phyloP scores from a whole-genome alignment of 2,329 filamentous ascomycete genomes.

The Calonectria montana region DNA sequence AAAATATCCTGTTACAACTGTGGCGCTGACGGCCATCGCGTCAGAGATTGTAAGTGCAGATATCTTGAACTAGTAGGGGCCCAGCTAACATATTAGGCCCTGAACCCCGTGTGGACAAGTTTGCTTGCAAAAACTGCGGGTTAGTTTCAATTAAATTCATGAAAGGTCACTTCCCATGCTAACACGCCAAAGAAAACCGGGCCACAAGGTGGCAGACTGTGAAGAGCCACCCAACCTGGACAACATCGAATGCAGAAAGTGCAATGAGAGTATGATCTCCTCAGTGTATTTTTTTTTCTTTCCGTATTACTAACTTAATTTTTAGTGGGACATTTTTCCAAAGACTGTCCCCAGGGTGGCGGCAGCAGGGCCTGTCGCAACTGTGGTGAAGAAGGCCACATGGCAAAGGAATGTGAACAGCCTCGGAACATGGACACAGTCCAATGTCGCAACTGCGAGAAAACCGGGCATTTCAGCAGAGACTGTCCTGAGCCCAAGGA shows the following conservation, averaged over 20 bases:
- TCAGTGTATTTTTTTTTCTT: neutral
- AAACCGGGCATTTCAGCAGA: conserved; percentile 69
- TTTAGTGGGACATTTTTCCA: conserved; percentile 69
- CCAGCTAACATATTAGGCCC: conserved; percentile 56
- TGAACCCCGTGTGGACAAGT: conserved; percentile 70
- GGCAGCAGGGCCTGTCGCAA: conserved; percentile 67
- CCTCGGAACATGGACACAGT: conserved; percentile 58
- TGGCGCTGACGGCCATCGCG: conserved; percentile 70
- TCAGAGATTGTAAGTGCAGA: conserved; percentile 74
- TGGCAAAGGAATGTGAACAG: conserved; percentile 62
- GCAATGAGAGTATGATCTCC: conserved; percentile 65
- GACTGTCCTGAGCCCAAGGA: conserved; percentile 70
- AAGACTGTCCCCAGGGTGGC: conserved; percentile 72
- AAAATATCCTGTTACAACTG: conserved; percentile 75
- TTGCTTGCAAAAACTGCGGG: conserved; percentile 77
- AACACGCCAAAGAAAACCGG: conserved; percentile 53
- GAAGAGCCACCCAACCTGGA: conserved; percentile 71
- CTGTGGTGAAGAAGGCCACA: conserved; percentile 73
- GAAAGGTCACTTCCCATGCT: conserved; percentile 17
- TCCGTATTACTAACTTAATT: conserved; percentile 15
- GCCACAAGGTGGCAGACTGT: conserved; percentile 63
- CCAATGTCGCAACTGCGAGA: conserved; percentile 70
- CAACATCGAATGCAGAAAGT: conserved; percentile 74
- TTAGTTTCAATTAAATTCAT: conserved; percentile 37
- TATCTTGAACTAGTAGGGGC: neutral